Conservation (phyloP, 164 flowering plant species). For the Hamamelis virginiana region DNA sequence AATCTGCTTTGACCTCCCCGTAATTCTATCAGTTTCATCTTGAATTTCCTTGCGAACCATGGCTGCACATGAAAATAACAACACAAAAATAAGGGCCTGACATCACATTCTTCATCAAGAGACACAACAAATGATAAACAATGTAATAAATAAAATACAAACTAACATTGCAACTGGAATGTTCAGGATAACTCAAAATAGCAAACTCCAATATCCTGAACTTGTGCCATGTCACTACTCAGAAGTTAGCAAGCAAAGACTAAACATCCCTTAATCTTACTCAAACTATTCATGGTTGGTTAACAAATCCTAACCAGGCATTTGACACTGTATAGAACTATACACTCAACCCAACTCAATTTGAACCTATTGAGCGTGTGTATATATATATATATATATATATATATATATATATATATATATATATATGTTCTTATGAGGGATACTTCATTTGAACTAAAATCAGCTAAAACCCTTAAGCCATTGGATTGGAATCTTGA, state of each 20-base stretch:
- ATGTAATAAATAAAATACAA: background rate
- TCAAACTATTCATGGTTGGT: background rate
- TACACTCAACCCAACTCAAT: no score
- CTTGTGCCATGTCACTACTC: background rate
- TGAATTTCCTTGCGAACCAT: conserved; percentile 87
- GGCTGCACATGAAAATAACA: conserved; percentile 40
- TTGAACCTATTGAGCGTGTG: no score
- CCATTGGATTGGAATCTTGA: no score
- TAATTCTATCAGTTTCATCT: conserved; percentile 91
- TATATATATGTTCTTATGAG: no score
- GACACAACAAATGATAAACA: background rate
- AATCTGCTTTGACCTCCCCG: conserved; percentile 79
- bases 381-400: no score
- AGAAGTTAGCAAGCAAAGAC: background rate
- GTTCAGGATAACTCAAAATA: background rate
- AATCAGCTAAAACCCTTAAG: no score
- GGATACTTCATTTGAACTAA: no score
- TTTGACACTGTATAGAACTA: background rate
- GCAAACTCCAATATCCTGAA: no score
- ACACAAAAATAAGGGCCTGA: background rate
- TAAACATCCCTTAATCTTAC: background rate
- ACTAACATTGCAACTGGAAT: background rate
- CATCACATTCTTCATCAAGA: background rate
- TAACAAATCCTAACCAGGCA: background rate
- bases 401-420: no score